These are phyloP conservation scores for Fusarium setosum DNA, from an alignment of 2,329 filamentous ascomycete genomes.

Conservation along the genomic window DNA sequence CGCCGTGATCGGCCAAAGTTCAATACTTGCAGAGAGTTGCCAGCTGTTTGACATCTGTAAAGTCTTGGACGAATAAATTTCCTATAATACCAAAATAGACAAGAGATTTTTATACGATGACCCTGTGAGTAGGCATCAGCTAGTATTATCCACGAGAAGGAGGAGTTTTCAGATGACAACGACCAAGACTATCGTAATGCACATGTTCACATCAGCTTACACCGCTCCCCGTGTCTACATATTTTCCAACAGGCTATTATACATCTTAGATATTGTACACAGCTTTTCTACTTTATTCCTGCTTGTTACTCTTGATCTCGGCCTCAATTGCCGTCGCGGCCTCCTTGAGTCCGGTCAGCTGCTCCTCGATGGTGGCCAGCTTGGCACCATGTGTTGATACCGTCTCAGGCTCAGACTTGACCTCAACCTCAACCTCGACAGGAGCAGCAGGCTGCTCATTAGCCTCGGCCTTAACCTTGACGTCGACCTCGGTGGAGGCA, in stretches of 20 bases:
- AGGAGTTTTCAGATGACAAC: no score
- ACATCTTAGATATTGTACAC: constrained; percentile 41
- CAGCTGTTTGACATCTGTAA: no score
- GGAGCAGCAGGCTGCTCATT: no score
- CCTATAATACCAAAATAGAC: no score
- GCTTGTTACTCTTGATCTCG: constrained; percentile 34
- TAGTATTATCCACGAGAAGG: no score
- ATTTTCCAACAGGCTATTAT: constrained; percentile 34
- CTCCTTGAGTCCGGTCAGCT: constrained; percentile 30
- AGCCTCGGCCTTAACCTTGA: not conserved
- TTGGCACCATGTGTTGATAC: constrained; percentile 5
- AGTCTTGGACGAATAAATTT: no score
- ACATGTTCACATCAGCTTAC: constrained; percentile 28
- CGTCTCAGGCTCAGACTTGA: constrained; percentile 1
- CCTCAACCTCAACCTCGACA: not conserved
- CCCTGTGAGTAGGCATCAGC: no score
- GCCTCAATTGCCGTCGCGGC: constrained; percentile 36
- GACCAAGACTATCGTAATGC: not conserved
- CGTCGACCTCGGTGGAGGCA: not conserved
- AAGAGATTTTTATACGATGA: not conserved
- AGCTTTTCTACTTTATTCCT: constrained; percentile 32
- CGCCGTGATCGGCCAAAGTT: constrained; percentile 25
- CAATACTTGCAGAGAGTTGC: no score
- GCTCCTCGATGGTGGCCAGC: constrained; percentile 35
- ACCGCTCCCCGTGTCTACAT: constrained; percentile 26